Conservation (phyloP, 2,329 filamentous ascomycete genomes). For the Aspergillus aculeatus region DNA sequence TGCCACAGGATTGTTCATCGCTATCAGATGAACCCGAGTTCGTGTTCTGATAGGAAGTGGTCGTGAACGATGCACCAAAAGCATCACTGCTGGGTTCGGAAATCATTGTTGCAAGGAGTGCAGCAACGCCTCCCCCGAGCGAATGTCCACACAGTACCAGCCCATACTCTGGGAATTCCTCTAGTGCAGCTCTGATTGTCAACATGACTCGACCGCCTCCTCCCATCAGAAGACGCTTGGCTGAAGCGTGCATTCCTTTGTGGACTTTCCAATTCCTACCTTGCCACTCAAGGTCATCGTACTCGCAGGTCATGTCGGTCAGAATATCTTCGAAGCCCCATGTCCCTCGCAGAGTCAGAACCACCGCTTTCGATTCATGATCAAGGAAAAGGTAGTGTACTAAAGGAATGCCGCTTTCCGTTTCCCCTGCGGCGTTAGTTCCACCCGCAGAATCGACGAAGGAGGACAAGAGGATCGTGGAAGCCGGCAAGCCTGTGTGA, state of each 20-base stretch:
- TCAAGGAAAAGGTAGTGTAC: conserved; percentile 73
- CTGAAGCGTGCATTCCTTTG: conserved; percentile 72
- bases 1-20: conserved; percentile 20
- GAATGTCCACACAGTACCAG: conserved; percentile 69
- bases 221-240: conserved; percentile 65
- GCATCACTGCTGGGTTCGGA: conserved; percentile 57
- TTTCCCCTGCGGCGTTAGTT: conserved; percentile 63
- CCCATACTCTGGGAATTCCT: conserved; percentile 67
- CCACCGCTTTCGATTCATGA: conserved; percentile 68
- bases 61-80: conserved; percentile 61
- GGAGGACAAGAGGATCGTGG: conserved; percentile 61
- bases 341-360: conserved; percentile 70
- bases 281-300: conserved; percentile 60
- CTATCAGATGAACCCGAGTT: conserved; percentile 39
- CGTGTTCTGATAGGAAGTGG: conserved; percentile 45
- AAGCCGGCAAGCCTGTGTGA: conserved; percentile 45
- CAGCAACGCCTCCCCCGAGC: conserved; percentile 67
- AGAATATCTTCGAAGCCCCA: conserved; percentile 72
- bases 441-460: conserved; percentile 69
- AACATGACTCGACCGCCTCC: conserved; percentile 65
- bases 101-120: conserved; percentile 69
- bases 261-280: conserved; percentile 67
- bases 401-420: conserved; percentile 65
- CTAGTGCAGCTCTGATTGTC: conserved; percentile 64
- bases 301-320: conserved; percentile 72